phyloP scores from a whole-genome alignment of 1,139 yeast genomes.

The Yamadazyma jaroonii region DNA sequence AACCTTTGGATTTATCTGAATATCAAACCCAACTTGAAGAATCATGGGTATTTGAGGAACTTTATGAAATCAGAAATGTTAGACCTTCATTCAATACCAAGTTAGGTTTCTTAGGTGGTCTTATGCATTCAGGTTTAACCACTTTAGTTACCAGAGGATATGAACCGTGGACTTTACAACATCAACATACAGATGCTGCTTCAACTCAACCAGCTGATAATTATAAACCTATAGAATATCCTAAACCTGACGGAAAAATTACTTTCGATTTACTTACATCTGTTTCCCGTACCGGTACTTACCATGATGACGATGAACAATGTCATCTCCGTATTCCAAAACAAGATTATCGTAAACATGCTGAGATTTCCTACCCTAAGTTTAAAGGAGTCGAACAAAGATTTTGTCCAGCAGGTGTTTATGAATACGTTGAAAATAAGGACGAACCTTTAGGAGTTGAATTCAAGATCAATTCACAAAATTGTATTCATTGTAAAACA shows the following conservation, averaged over 20 bases:
- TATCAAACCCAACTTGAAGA: slow-evolving; percentile 65
- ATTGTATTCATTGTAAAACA: slow-evolving; percentile 96
- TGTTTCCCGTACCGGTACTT: slow-evolving; percentile 93
- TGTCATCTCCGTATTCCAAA: slow-evolving; percentile 81
- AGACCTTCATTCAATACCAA: slow-evolving; percentile 84
- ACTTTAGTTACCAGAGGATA: slow-evolving; percentile 74
- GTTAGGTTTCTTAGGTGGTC: slow-evolving; percentile 74
- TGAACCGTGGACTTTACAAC: slow-evolving; percentile 85
- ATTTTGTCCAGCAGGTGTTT: slow-evolving; percentile 98
- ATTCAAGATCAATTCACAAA: slow-evolving; percentile 92
- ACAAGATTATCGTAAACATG: slow-evolving; percentile 68
- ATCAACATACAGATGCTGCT: slow-evolving; percentile 67
- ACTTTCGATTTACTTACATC: slow-evolving; percentile 90
- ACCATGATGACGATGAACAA: slow-evolving; percentile 90
- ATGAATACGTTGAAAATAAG: slow-evolving; percentile 81
- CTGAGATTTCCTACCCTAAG: slow-evolving; percentile 64
- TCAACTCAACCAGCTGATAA: slow-evolving; percentile 66
- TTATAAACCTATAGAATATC: slow-evolving; percentile 73
- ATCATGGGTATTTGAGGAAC: slow-evolving; percentile 86
- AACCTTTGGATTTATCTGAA: slow-evolving; percentile 44
- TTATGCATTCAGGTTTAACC: slow-evolving; percentile 81
- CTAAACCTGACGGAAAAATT: slow-evolving; percentile 88
- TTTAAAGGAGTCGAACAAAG: slow-evolving; percentile 85
- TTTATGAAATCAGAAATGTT: slow-evolving; percentile 78
- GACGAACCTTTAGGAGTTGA: slow-evolving; percentile 59